A percentile compares a stretch with the other conserved stretches of the same genome.
Evolutionary conservation across 495 filamentous ascomycete genomes (phyloP).

Genomic region (Evansstolkia leycettana): DNA sequence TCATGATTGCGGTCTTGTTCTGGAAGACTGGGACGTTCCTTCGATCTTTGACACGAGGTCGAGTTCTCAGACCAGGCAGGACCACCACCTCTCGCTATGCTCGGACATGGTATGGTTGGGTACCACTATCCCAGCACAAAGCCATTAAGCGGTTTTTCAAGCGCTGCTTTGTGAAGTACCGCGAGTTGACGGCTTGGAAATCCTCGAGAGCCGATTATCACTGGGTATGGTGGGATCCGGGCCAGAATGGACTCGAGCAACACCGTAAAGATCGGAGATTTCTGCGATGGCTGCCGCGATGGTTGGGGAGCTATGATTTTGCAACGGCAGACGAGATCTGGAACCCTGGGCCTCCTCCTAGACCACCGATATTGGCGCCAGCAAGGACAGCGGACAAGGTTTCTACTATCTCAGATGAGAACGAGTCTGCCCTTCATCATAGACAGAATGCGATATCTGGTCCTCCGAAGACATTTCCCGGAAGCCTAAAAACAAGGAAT

Average conservation of each 20-base stretch:
- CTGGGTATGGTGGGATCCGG: slow-evolving; percentile 34
- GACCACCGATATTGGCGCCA: too few species aligned
- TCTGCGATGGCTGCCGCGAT: slow-evolving; percentile 14
- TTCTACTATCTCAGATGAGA: too few species aligned
- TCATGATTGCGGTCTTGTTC: slow-evolving; percentile 24
- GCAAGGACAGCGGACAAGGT: too few species aligned
- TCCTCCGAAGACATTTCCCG: too few species aligned
- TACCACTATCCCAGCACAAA: slow-evolving; percentile 20
- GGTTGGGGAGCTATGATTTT: slow-evolving; percentile 15
- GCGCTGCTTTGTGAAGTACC: slow-evolving; percentile 8
- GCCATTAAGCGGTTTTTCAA: slow-evolving; percentile 14
- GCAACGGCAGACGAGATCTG: slow-evolving; percentile 15
- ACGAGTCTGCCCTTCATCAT: too few species aligned
- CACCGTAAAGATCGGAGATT: slow-evolving; percentile 5
- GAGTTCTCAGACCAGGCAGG: slow-evolving; percentile 22
- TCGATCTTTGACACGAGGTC: slow-evolving; percentile 21
- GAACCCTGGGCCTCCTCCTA: slow-evolving; percentile 10
- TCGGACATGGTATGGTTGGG: slow-evolving; percentile 37
- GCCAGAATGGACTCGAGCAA: slow-evolving; percentile 10
- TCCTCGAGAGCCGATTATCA: slow-evolving; percentile 21
- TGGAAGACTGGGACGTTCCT: slow-evolving; percentile 30
- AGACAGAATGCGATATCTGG: too few species aligned
- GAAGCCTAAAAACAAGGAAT: too few species aligned
- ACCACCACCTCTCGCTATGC: slow-evolving; percentile 20
- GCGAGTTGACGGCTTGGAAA: slow-evolving; percentile 23